Conservation (phyloP, 2,329 filamentous ascomycete genomes). For the Cryphonectria carpinicola region DNA sequence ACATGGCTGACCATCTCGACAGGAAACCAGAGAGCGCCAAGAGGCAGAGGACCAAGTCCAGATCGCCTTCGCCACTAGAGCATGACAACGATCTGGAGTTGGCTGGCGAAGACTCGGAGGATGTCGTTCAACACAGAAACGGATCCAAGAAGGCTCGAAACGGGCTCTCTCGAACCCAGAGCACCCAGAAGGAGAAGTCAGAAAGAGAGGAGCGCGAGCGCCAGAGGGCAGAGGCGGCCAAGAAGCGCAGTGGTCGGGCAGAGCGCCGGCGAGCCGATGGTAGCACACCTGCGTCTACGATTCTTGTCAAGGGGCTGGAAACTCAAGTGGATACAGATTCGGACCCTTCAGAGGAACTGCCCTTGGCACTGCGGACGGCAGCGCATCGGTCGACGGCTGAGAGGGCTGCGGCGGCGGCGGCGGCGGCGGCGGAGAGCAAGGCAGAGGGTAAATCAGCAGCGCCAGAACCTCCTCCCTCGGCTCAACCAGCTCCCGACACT, state of each 20-base stretch:
- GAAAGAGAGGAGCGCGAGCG: conserved; percentile 76
- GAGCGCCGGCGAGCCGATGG: conserved; percentile 83
- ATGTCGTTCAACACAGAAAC: conserved; percentile 60
- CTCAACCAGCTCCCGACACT: conserved; percentile 52
- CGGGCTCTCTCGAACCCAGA: conserved; percentile 57
- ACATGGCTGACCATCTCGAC: conserved; percentile 34
- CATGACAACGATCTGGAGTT: conserved; percentile 51
- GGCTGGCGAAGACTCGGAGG: conserved; percentile 70
- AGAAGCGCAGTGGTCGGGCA: conserved; percentile 78
- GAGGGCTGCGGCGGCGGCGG: conserved; percentile 28
- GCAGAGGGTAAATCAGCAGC: conserved; percentile 31
- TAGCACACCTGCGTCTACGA: conserved; percentile 44
- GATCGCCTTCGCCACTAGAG: conserved; percentile 64
- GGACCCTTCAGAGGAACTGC: conserved; percentile 71
- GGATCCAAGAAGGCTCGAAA: conserved; percentile 64
- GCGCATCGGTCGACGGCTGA: conserved; percentile 37
- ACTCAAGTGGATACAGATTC: conserved; percentile 61
- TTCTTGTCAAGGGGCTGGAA: conserved; percentile 37
- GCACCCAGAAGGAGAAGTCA: conserved; percentile 54
- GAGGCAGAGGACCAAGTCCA: conserved; percentile 81
- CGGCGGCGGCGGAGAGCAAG: conserved; percentile 21
- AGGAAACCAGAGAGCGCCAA: conserved; percentile 76
- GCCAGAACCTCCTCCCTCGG: conserved; percentile 49
- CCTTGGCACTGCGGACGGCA: conserved; percentile 49
- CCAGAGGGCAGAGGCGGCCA: conserved; percentile 73